These are phyloP conservation scores for Russula foetens DNA, from an alignment of 768 basidiomycete species.

Conservation along the genomic window DNA sequence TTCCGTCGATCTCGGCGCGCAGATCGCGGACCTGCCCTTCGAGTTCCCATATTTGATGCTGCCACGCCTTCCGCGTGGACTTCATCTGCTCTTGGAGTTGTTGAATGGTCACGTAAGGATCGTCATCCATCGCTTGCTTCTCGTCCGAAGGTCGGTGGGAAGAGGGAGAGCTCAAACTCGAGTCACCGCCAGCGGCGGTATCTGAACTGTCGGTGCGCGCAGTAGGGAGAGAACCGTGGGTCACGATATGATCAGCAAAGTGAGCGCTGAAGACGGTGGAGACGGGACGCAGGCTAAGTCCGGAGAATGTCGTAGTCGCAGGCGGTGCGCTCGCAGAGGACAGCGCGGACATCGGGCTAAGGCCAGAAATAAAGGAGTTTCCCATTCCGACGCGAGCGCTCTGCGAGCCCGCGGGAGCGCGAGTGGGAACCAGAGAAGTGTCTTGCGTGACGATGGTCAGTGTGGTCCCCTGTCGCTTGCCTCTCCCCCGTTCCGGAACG, in stretches of 20 bases:
- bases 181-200: slow-evolving; percentile 28
- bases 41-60: slow-evolving; percentile 66
- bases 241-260: slow-evolving; percentile 41
- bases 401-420: background rate
- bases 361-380: background rate
- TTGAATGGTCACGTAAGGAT: slow-evolving; percentile 40
- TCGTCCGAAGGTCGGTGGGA: slow-evolving; percentile 24
- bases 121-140: slow-evolving; percentile 30
- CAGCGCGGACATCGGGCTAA: slow-evolving; percentile 23
- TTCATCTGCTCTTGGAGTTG: slow-evolving; percentile 55
- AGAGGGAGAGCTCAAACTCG: slow-evolving; percentile 32
- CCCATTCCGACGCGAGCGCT: background rate
- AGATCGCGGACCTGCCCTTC: slow-evolving; percentile 67
- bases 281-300: slow-evolving; percentile 63
- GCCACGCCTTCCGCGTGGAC: slow-evolving; percentile 54
- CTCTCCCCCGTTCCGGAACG: background rate
- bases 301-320: slow-evolving; percentile 50
- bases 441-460: slow-evolving; percentile 9
- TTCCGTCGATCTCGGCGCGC: slow-evolving; percentile 56
- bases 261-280: slow-evolving; percentile 70
- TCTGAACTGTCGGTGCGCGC: slow-evolving; percentile 44
- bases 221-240: slow-evolving; percentile 28
- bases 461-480: background rate
- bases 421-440: background rate
- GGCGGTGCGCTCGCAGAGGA: slow-evolving; percentile 52